phyloP scores from a whole-genome alignment of 768 basidiomycete species.

The Collybia mongolica region DNA sequence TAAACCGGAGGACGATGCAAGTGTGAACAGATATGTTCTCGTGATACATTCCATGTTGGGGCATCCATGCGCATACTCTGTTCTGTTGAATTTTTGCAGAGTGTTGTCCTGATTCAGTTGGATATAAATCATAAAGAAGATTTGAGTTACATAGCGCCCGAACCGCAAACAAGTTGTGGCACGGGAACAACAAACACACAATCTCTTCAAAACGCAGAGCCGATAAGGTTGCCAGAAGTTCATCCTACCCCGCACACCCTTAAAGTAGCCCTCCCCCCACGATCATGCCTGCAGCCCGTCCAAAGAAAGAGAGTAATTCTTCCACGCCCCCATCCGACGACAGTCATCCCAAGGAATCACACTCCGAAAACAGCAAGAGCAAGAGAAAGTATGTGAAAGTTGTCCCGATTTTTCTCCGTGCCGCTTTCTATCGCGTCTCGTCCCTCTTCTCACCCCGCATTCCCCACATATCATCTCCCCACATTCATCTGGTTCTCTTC shows the following conservation, averaged over 20 bases:
- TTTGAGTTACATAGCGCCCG: constrained; percentile 36
- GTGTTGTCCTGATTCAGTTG: constrained; percentile 31
- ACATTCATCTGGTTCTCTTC: constrained; percentile 22
- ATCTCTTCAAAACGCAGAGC: constrained; percentile 32
- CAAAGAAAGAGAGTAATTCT: constrained; percentile 65
- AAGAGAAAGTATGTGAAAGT: constrained; percentile 73
- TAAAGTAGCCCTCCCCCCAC: constrained; percentile 29
- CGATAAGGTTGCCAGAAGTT: constrained; percentile 19
- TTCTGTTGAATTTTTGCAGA: constrained; percentile 25
- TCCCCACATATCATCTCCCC: constrained; percentile 35
- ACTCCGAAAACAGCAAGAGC: constrained; percentile 69
- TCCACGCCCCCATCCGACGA: constrained; percentile 69
- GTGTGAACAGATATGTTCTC: constrained; percentile 33
- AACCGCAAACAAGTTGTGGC: constrained; percentile 34
- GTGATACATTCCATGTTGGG: constrained; percentile 37
- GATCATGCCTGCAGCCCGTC: constrained; percentile 64
- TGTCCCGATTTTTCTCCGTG: constrained; percentile 59
- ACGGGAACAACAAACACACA: constrained; percentile 42
- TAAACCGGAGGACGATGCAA: constrained; percentile 35
- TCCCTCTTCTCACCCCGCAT: constrained; percentile 41
- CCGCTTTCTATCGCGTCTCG: constrained; percentile 26
- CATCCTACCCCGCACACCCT: constrained; percentile 26
- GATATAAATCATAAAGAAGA: constrained; percentile 40
- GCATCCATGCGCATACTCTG: constrained; percentile 19
- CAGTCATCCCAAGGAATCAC: constrained; percentile 48